Conservation (phyloP, 805 yeast genomes). For the Blastobotrys peoriensis region DNA sequence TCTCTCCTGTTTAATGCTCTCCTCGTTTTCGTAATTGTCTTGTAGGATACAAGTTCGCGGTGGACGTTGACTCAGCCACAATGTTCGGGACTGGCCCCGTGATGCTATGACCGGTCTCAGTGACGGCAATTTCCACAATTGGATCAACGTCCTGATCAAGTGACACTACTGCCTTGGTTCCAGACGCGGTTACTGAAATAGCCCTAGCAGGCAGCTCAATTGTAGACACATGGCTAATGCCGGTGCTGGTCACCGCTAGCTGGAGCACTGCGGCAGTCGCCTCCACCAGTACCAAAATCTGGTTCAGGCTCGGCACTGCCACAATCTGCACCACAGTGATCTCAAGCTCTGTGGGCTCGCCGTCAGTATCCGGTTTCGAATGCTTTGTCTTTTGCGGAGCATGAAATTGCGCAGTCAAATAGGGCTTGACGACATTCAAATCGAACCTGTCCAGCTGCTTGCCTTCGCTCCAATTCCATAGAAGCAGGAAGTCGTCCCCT, state of each 20-base stretch:
- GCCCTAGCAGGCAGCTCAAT: background rate
- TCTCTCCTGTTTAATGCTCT: background rate
- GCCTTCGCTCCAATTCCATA: slow-evolving; percentile 75
- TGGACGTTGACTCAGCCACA: background rate
- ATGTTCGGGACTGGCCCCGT: background rate
- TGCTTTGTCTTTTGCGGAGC: background rate
- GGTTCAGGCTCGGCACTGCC: slow-evolving; percentile 22
- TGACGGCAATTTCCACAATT: background rate
- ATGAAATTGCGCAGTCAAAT: background rate
- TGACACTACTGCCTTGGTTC: background rate
- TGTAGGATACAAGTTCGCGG: background rate
- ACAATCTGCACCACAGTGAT: slow-evolving; percentile 3
- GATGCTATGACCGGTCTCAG: background rate
- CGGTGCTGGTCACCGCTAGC: slow-evolving; percentile 21
- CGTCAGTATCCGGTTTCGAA: background rate
- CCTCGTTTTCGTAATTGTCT: background rate
- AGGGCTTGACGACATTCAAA: slow-evolving; percentile 34
- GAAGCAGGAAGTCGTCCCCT: slow-evolving; percentile 69
- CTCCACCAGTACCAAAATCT: slow-evolving; percentile 29
- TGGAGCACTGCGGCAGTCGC: slow-evolving; percentile 24
- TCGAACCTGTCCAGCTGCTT: slow-evolving; percentile 44
- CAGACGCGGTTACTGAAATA: background rate
- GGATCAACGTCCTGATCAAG: background rate
- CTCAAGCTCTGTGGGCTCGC: slow-evolving; percentile 18
- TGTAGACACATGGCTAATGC: background rate